Base-by-base conservation (phyloP, 805 yeast genomes). In the Candida chauliodis region DNA sequence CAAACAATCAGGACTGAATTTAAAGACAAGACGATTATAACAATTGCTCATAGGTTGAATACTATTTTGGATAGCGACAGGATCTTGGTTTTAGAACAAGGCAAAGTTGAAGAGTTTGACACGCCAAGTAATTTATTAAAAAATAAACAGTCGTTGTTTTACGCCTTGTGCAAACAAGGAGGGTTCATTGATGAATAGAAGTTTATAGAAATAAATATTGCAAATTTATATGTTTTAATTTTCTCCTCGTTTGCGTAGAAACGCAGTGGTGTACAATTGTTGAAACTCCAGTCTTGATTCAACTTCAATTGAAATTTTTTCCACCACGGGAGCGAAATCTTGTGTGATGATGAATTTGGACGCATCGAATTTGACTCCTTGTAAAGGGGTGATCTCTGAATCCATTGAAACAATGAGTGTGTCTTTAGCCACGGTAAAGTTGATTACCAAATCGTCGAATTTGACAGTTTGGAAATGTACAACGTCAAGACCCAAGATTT, bases 31-130 rank as follows among this genome's bases (percentile, higher is more conserved):
- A 85, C 95, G 0, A 85, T 85, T 49, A 66, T 85, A 48, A 85
- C 95, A 1, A 85, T 85, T 64, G 95, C 95, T 1, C 95, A 85
- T 57, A 73, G 95, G 66, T 66, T 85, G 52, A 82, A 85, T 57
- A 85, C 95, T 2, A 84, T 85, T 47, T 75, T 85, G 72, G 93
- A 84, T 51, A 81, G 87, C 42, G 95, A 85, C 55, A 67, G 78
- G 44, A 84, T 85, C 32, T 71, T 85, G 41, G 93, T 84, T 1
- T 67, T 85, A 47, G 93, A 85, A 47, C 72, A 78, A 44, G 95
- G 95, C 44, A 65, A 69, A 48, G 81, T 85, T 29, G 81, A 79
- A 8, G 95, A 85, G 55, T 84, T 84, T 55, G 95, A 84, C 51
- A 63, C 81, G 0, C 93, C 95, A 2, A 69, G 58, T 20, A 76